Percentiles rank a stretch among this genome's conserved stretches.
These are phyloP conservation scores for Yamadazyma dendronema DNA, from an alignment of 1,139 yeast genomes.

Conservation along the genomic window DNA sequence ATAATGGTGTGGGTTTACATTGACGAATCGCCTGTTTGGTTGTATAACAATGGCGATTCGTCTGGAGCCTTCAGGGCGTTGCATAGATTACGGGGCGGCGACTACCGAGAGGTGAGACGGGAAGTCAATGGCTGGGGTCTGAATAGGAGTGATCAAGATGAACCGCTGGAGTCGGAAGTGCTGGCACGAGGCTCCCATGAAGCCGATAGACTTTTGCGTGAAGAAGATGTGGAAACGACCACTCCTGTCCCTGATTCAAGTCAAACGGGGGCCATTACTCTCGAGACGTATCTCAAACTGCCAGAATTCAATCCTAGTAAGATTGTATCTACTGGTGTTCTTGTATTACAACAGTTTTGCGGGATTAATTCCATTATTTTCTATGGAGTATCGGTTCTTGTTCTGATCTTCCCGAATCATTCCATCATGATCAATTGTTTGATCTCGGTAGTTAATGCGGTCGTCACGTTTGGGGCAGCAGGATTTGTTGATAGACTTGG, in stretches of 20 bases:
- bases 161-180: slow-evolving; percentile 7
- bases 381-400: slow-evolving; percentile 83
- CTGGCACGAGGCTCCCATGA: slow-evolving; percentile 10
- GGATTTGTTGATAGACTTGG: slow-evolving; percentile 72
- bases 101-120: slow-evolving; percentile 31
- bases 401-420: slow-evolving; percentile 63
- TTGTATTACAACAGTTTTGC: slow-evolving; percentile 87
- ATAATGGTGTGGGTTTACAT: slow-evolving; percentile 41
- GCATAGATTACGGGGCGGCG: slow-evolving; percentile 43
- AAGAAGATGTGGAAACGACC: slow-evolving; percentile 4
- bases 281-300: slow-evolving; percentile 47
- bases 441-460: slow-evolving; percentile 69
- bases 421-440: slow-evolving; percentile 72
- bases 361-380: slow-evolving; percentile 92
- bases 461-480: slow-evolving; percentile 72
- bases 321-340: slow-evolving; percentile 66
- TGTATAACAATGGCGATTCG: slow-evolving; percentile 37
- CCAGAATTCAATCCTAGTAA: slow-evolving; percentile 57
- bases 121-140: slow-evolving; percentile 43
- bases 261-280: slow-evolving; percentile 19
- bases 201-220: slow-evolving; percentile 12
- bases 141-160: too few species aligned
- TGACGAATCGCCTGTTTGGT: slow-evolving; percentile 89
- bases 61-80: slow-evolving; percentile 35
- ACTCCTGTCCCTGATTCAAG: slow-evolving; percentile 4